Conservation (phyloP, 768 basidiomycete genomes). For the Agrocybe praecox region DNA sequence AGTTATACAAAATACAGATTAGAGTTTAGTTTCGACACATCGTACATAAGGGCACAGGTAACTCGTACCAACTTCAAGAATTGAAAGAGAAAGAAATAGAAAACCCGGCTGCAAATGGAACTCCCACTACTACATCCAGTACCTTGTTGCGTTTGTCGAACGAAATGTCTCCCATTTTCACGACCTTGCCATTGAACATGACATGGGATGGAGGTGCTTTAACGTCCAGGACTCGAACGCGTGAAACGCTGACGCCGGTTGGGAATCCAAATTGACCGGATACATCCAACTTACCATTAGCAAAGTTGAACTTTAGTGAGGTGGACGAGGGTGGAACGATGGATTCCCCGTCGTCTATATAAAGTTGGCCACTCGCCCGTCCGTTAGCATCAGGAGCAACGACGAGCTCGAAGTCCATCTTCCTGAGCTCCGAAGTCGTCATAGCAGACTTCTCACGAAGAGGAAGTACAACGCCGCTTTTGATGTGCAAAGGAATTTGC, state of each 20-base stretch:
- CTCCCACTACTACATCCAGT: constrained; percentile 42
- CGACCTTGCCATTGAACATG: constrained; percentile 26
- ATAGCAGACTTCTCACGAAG: constrained; percentile 55
- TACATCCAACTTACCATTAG: constrained; percentile 30
- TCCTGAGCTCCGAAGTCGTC: constrained; percentile 60
- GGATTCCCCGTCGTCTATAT: constrained; percentile 69
- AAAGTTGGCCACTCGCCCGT: constrained; percentile 52
- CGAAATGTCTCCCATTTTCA: constrained; percentile 19
- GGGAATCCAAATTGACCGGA: constrained; percentile 38
- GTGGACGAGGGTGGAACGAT: constrained; percentile 35
- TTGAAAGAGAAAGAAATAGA: not conserved
- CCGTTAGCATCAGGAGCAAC: constrained; percentile 61
- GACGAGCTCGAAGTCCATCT: constrained; percentile 60
- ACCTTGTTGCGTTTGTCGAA: constrained; percentile 44
- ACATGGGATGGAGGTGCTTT: constrained; percentile 29
- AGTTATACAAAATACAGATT: no score
- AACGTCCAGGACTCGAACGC: constrained; percentile 42
- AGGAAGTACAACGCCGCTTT: constrained; percentile 60
- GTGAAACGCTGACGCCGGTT: constrained; percentile 36
- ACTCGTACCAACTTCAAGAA: no score
- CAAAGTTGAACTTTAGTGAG: constrained; percentile 33
- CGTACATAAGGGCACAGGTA: no score
- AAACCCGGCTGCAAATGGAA: constrained; percentile 30
- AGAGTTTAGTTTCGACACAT: no score
- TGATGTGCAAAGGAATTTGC: constrained; percentile 64